Evolutionary conservation across 1,139 yeast species (phyloP).

Genomic region (Candida sojae): DNA sequence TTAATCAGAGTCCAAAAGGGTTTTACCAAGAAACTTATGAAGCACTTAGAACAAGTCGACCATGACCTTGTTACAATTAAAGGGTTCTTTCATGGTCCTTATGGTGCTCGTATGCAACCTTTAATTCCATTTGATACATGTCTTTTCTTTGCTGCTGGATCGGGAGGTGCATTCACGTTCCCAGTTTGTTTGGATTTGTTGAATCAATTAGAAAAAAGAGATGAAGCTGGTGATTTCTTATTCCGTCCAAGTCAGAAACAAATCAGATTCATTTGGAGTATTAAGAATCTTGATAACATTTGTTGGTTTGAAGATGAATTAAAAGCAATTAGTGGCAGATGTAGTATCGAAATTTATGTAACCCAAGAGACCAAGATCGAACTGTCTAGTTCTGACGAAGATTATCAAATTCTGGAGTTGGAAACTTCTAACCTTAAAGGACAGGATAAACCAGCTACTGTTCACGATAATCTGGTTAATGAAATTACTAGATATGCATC

Average conservation of each 20-base stretch:
- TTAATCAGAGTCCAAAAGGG: constrained; percentile 44
- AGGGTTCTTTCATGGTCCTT: constrained; percentile 45
- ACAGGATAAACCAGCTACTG: not conserved
- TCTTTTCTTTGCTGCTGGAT: constrained; percentile 46
- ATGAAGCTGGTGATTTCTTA: constrained; percentile 29
- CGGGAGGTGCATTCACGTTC: constrained; percentile 49
- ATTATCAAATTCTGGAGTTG: not conserved
- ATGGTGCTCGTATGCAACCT: constrained; percentile 46
- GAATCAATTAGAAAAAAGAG: constrained; percentile 25
- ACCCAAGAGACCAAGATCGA: constrained; percentile 16
- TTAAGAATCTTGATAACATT: constrained; percentile 27
- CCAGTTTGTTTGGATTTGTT: constrained; percentile 47
- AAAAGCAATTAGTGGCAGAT: constrained; percentile 26
- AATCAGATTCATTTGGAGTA: constrained; percentile 38
- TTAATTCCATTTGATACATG: constrained; percentile 42
- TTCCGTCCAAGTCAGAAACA: constrained; percentile 30
- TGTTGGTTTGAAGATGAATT: constrained; percentile 40
- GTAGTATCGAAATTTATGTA: constrained; percentile 23
- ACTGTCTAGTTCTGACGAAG: not conserved
- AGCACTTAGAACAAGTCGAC: constrained; percentile 13
- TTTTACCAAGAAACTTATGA: constrained; percentile 39
- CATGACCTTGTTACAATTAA: constrained; percentile 21
- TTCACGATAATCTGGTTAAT: not conserved
- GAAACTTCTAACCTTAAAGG: not conserved
- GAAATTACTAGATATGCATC: constrained; percentile 1